Evolutionary conservation across 768 basidiomycete species (phyloP).

Genomic region (Russula griseocarnosa): DNA sequence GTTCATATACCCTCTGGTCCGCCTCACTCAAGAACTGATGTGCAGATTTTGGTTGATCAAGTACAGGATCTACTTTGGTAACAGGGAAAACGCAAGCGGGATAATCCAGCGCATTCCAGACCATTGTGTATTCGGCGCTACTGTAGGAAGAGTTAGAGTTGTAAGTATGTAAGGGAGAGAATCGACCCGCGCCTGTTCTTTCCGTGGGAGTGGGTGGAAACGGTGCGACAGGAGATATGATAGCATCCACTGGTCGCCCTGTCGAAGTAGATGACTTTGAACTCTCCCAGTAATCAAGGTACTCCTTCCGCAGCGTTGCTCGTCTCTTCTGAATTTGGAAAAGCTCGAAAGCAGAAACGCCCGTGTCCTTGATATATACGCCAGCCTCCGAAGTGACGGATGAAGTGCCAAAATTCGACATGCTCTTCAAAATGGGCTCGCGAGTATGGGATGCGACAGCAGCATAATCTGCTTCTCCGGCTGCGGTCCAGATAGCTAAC

Average conservation of each 20-base stretch:
- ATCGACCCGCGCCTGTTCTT: conserved; percentile 37
- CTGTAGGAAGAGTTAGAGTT: conserved; percentile 29
- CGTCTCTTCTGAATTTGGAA: conserved; percentile 48
- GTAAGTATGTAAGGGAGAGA: background rate
- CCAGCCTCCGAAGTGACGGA: background rate
- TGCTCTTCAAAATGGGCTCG: conserved; percentile 26
- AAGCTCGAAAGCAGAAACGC: conserved; percentile 34
- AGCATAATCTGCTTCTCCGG: conserved; percentile 7
- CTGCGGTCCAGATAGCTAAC: conserved; percentile 25
- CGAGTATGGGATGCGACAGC: conserved; percentile 23
- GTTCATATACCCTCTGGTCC: conserved; percentile 44
- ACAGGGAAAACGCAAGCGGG: conserved; percentile 46
- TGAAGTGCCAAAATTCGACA: conserved; percentile 2
- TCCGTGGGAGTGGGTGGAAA: conserved; percentile 45
- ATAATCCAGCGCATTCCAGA: conserved; percentile 49
- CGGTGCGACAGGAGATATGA: conserved; percentile 46
- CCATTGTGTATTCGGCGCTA: conserved; percentile 43
- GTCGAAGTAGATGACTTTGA: conserved; percentile 44
- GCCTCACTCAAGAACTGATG: conserved; percentile 42
- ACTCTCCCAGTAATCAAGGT: conserved; percentile 48
- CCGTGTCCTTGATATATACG: conserved; percentile 10
- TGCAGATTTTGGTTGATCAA: conserved; percentile 38
- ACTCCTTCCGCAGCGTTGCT: conserved; percentile 40
- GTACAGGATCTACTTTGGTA: conserved; percentile 41
- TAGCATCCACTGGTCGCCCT: conserved; percentile 49